Base-by-base conservation (phyloP, 768 basidiomycete genomes). In the Pisolithus sp. region DNA sequence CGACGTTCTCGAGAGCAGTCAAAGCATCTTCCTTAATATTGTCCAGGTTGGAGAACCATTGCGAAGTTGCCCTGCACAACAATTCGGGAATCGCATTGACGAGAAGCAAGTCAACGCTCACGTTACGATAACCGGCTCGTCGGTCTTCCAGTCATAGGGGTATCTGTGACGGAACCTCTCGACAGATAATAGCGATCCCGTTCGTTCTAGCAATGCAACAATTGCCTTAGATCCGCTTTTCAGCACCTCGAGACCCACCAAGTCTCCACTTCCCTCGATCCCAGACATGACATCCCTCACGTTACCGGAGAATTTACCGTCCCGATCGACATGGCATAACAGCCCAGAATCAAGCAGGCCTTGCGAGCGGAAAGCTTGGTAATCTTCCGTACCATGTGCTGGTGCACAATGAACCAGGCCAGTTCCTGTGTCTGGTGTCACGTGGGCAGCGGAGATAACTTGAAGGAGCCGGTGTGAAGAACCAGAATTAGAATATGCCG, bases 121-220 rank as follows among this genome's bases (percentile, higher is more conserved):
- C 90, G 86, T 85, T 55, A 92, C 79, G 59, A 98, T 94, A 61
- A 97, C 83, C 0, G 95, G 94, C 61, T 91, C 74, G 57, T 93
- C 82, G 5, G 95, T 95, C 68, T 90, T 88, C 94, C 94, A 97
- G 60, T 99, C 95, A 63, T 93, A 94, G 0, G 95, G 93, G 62
- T 96, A 99, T 46, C 84, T 81, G 69, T 98, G 95, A 59, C 80
- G 83, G 59, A 90, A 79, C 57, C 76, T 76, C 64, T 89, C 76
- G 48, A 87, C 71, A 58, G 81, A 83, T 39, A 90, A 63, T 15
- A 97, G 71, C 2, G 63, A 53, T 5, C 72, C 79, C 1, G 71
- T 73, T n/a, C 71, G 61, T 18, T 76, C 66, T 46, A 97, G 66
- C 8, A 93, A 60, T 36, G 74, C 69, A 7, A 93, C 76, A 41